phyloP scores from a whole-genome alignment of 2,329 filamentous ascomycete genomes.

The Colletotrichum karsti region DNA sequence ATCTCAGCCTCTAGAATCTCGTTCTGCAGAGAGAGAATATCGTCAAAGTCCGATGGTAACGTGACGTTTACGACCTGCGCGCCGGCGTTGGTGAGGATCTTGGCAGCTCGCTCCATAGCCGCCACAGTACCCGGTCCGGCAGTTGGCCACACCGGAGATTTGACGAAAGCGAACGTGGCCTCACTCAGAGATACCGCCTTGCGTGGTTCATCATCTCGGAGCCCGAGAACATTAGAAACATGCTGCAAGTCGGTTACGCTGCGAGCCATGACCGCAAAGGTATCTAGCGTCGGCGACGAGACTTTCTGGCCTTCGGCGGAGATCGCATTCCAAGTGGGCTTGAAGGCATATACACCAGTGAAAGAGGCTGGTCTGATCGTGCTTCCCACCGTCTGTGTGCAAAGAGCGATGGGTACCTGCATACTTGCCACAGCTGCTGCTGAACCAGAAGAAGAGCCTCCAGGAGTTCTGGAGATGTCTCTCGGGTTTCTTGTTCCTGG shows the following conservation, averaged over 20 bases:
- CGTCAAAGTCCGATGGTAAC: slow-evolving; percentile 57
- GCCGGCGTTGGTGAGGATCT: slow-evolving; percentile 51
- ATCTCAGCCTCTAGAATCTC: background rate
- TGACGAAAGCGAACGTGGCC: slow-evolving; percentile 62
- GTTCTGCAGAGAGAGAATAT: slow-evolving; percentile 36
- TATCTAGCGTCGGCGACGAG: slow-evolving; percentile 67
- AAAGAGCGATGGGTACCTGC: slow-evolving; percentile 67
- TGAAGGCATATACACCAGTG: slow-evolving; percentile 58
- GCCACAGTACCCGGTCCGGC: slow-evolving; percentile 51
- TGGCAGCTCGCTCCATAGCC: slow-evolving; percentile 49
- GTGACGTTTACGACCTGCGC: slow-evolving; percentile 64
- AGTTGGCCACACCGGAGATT: slow-evolving; percentile 59
- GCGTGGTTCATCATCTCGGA: slow-evolving; percentile 55
- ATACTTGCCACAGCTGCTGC: slow-evolving; percentile 71
- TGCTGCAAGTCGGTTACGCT: slow-evolving; percentile 65
- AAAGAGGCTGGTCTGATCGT: slow-evolving; percentile 68
- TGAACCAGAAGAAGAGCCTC: slow-evolving; percentile 73
- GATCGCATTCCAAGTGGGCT: slow-evolving; percentile 71
- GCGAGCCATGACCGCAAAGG: slow-evolving; percentile 67
- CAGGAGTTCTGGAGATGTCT: slow-evolving; percentile 69
- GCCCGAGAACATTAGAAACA: slow-evolving; percentile 58
- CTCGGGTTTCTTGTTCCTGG: slow-evolving; percentile 69
- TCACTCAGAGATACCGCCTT: slow-evolving; percentile 26
- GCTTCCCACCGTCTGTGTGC: slow-evolving; percentile 72
- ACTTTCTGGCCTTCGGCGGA: slow-evolving; percentile 68